phyloP scores from a whole-genome alignment of 352 stramenopile genomes.

The Globisporangium mamillatum region DNA sequence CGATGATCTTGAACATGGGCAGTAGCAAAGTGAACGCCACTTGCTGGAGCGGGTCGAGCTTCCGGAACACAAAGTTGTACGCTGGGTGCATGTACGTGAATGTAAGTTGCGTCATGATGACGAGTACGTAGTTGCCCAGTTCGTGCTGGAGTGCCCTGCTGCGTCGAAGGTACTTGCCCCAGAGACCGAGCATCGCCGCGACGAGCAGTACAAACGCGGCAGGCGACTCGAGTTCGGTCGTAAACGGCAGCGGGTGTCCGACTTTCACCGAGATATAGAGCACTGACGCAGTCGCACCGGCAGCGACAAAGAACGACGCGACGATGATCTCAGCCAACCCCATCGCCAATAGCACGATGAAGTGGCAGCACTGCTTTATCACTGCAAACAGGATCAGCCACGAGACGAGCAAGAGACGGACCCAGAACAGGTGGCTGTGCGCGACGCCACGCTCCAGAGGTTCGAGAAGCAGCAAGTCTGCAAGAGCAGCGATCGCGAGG shows the following conservation, averaged over 20 bases:
- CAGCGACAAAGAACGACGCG: not conserved
- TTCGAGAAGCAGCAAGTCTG: conserved; percentile 10
- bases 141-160: not conserved
- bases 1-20: conserved; percentile 24
- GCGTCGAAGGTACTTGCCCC: not conserved
- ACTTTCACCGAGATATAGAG: not conserved
- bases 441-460: not conserved
- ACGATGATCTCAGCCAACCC: not conserved
- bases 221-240: not conserved
- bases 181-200: conserved; percentile 4
- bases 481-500: not conserved
- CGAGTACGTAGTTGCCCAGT: not conserved
- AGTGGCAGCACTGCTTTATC: conserved; percentile 17
- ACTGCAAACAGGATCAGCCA: conserved; percentile 13
- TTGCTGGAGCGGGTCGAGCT: conserved; percentile 9
- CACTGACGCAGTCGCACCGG: not conserved
- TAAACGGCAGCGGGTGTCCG: not conserved
- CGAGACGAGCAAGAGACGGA: conserved; percentile 2
- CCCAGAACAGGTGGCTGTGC: conserved; percentile 10
- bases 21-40: conserved; percentile 26
- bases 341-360: not conserved
- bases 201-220: not conserved
- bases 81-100: conserved; percentile 27
- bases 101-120: not conserved
- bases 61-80: conserved; percentile 32